Conservation (phyloP, 2,329 filamentous ascomycete species). For the Colletotrichum plurivorum region DNA sequence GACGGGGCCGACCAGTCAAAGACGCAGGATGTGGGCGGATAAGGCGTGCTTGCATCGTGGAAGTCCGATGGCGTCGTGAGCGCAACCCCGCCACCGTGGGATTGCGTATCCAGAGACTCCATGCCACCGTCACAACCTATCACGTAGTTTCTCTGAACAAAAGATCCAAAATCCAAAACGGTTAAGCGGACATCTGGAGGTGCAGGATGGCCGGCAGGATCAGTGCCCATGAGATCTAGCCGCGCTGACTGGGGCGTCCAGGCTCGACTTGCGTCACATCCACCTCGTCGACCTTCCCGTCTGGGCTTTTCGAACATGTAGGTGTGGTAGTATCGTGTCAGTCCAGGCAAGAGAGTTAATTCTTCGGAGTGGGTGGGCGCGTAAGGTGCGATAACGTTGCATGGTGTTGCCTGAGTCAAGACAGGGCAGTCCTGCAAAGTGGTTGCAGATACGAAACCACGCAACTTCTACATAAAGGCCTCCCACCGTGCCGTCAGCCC, state of each 20-base stretch:
- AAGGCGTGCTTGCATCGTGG: not conserved
- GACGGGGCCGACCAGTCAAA: not conserved
- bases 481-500: not conserved
- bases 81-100: constrained; percentile 23
- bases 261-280: too few relatives aligned
- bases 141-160: not conserved
- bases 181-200: too few relatives aligned
- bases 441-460: too few relatives aligned
- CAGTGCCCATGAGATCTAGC: too few relatives aligned
- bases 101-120: not conserved
- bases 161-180: not conserved
- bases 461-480: not conserved
- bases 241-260: too few relatives aligned
- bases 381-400: too few relatives aligned
- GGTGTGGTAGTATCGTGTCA: not conserved
- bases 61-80: constrained; percentile 12
- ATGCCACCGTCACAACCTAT: not conserved
- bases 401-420: too few relatives aligned
- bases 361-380: too few relatives aligned
- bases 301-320: not conserved
- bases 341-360: too few relatives aligned
- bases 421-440: too few relatives aligned
- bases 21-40: not conserved
- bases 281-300: too few relatives aligned
- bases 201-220: too few relatives aligned